Base-by-base conservation (phyloP, 495 filamentous ascomycete genomes). In the Collariella sp. region DNA sequence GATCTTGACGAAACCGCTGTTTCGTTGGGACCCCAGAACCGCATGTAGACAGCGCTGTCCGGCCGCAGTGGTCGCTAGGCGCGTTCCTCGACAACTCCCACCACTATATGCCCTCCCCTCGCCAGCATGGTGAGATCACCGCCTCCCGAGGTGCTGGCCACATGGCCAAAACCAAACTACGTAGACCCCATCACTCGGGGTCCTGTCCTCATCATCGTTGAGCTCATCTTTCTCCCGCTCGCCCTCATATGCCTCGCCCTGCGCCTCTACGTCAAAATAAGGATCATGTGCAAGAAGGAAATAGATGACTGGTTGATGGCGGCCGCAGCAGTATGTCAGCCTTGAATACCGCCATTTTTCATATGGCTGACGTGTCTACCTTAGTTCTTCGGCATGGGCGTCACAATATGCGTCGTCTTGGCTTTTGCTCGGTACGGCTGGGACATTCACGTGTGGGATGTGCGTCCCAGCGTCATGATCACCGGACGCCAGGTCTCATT, bases 161-260 rank as follows among this genome's bases (percentile, higher is more conserved):
- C 69, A 56, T 83, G 80, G 80, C 80, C 81, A 4, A 59, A 41
- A 18, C 72, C 79, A 5, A 81, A 83, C 62, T 79, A 78, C 62
- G 57, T 67, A 51, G 62, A 82, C 57, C 80, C 80, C 15, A 62
- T 67, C 19, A 76, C 73, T 6, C 74, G 77, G 46, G 79, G 78
- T 0, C 65, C 71, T 1, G 60, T 16, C 1, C 53, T 65, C 26
- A 22, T 67, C 24, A 52, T 61, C 38, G 43, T 59, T 40, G 58
- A 62, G 23, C 9, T 62, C 16, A 51, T 49, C 46, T 57, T 55
- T 34, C 56, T 67, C 5, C 24, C 58, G 0, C 1, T 59, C 10
- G 61, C 62, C 13, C 19, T 63, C 16, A 38, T 60, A n/a, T 49
- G 33, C 20, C 42, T 67, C 29, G 23, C 34, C n/a, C 54, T 67